These are phyloP conservation scores for Tubosaeta sp. DNA, from an alignment of 768 basidiomycete genomes.

Conservation along the genomic window DNA sequence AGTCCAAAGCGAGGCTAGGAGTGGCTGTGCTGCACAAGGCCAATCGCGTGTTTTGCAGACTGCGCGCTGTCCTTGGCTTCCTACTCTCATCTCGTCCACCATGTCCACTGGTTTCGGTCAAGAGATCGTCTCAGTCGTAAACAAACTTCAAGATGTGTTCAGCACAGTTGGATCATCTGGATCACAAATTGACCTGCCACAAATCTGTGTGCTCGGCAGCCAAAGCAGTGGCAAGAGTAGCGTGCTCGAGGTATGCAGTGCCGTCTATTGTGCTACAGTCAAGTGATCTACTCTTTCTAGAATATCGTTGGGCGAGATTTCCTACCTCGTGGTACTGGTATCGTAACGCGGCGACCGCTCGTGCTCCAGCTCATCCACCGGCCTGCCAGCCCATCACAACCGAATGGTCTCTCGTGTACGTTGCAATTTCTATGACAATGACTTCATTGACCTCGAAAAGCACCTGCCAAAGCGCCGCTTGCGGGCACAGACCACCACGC, in stretches of 20 bases:
- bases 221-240: slow-evolving; percentile 94
- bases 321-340: slow-evolving; percentile 97
- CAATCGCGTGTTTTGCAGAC: slow-evolving; percentile 21
- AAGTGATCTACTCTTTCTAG: slow-evolving; percentile 37
- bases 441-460: slow-evolving; percentile 1
- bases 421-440: slow-evolving; percentile 4
- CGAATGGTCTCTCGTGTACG: slow-evolving; percentile 45
- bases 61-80: slow-evolving; percentile 11
- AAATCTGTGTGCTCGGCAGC: slow-evolving; percentile 88
- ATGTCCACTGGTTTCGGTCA: slow-evolving; percentile 65
- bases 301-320: slow-evolving; percentile 99
- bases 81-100: slow-evolving; percentile 12
- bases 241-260: slow-evolving; percentile 69
- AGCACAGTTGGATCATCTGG: slow-evolving; percentile 75
- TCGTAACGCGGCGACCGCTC: slow-evolving; percentile 94
- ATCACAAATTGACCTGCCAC: slow-evolving; percentile 81
- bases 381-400: slow-evolving; percentile 44
- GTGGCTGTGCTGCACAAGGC: slow-evolving; percentile 26
- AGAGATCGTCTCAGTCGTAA: slow-evolving; percentile 77
- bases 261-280: not conserved
- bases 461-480: slow-evolving; percentile 23
- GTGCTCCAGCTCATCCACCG: slow-evolving; percentile 95
- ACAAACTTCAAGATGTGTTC: slow-evolving; percentile 92
- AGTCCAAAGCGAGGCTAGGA: not conserved
- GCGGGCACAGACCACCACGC: slow-evolving; percentile 63